Base-by-base conservation (phyloP, 257 asterid species). In the Cruciata laevipes region DNA sequence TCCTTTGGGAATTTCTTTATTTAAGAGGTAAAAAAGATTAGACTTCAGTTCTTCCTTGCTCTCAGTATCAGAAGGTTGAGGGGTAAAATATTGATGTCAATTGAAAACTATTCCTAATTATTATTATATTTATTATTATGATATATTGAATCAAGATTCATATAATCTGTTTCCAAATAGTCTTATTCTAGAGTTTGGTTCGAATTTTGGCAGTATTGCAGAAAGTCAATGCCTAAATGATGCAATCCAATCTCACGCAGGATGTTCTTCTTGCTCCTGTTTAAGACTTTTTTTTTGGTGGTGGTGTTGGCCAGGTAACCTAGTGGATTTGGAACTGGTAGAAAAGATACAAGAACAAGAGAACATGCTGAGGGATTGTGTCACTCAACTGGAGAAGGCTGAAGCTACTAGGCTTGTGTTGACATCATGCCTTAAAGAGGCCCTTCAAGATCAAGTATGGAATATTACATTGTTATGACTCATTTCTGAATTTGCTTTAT, bases 391-490 rank as follows among this genome's bases (percentile, higher is more conserved):
- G 71, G 93, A 85, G 81, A 87, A 84, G 75, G 80, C 85, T 77
- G 97, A 84, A 80, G 82, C 84, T 69, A 76, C 74, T 47, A 84
- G 96, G 79, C 79, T 61, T 76, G 76, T 85, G 63, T 80, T 94
- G 76, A 75, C 84, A 72, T 86, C 90, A 66, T 89, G 79, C 75
- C 97, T 94, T 68, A 81, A 74, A 68, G 95, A 86, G 72, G 99
- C 99, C 42, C 89, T 87, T 76, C 86, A 74, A 74, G 95, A 86
- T 74, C 96, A 94, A 79, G 99, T 94, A 88, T 55, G 79, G 62
- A 31, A 69, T 63, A 52, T 56, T 24, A 7, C 16, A 66, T 76
- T 51, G 55, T 57, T 27, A 25, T 63, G 66, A 75, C 25, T 47
- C 47, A 40, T 68, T 62, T 70, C 35, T 27, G 66, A 24, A 69